phyloP scores from a whole-genome alignment of 371 early-diverging fungal genomes.

The Mortierella sp. region DNA sequence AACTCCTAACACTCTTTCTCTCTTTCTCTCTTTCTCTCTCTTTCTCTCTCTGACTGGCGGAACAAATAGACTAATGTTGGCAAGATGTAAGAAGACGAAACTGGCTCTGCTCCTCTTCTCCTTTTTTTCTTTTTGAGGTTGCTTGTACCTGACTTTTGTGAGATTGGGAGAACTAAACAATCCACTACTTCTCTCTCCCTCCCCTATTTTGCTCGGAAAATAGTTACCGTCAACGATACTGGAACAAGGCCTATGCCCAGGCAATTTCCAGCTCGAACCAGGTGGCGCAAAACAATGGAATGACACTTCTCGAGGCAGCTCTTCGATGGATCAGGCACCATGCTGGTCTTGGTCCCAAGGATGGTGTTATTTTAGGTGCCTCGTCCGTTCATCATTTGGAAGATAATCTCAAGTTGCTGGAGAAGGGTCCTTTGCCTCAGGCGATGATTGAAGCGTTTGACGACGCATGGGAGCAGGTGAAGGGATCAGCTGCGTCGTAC shows the following conservation, averaged over 20 bases:
- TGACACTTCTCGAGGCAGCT: constrained; percentile 60
- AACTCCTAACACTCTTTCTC: too few relatives aligned
- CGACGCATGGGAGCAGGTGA: constrained; percentile 58
- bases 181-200: neutral
- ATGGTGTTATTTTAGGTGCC: constrained; percentile 68
- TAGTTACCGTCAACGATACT: constrained; percentile 67
- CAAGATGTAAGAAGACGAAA: constrained; percentile 41
- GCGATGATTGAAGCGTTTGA: constrained; percentile 65
- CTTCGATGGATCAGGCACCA: constrained; percentile 73
- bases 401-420: constrained; percentile 57
- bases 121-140: neutral
- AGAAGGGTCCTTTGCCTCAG: constrained; percentile 64
- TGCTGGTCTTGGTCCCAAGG: constrained; percentile 56
- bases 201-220: neutral
- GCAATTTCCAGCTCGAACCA: constrained; percentile 56
- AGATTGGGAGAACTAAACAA: too few relatives aligned
- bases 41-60: neutral
- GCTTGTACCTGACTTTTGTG: too few relatives aligned
- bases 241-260: constrained; percentile 62
- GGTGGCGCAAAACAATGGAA: constrained; percentile 42
- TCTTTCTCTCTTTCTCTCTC: too few relatives aligned
- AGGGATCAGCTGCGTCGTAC: constrained; percentile 55
- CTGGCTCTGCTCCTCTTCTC: neutral
- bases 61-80: constrained; percentile 42
- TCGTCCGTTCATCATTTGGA: constrained; percentile 60